phyloP scores from a whole-genome alignment of 768 basidiomycete species.

The Leccinum barrowsii region DNA sequence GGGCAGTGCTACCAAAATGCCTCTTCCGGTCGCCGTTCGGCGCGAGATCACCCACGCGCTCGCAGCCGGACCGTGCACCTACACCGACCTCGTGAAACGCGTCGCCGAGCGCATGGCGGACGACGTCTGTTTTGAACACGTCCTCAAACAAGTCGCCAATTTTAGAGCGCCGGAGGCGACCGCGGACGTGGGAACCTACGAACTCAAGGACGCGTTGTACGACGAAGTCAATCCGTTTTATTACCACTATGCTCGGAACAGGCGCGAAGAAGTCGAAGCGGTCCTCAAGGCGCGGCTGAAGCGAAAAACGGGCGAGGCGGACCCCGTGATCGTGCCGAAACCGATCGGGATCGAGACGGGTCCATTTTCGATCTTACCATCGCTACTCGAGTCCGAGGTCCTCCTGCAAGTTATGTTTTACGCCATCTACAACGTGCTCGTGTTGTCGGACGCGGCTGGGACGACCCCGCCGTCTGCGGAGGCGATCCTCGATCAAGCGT shows the following conservation, averaged over 20 bases:
- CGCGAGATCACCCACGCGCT: conserved; percentile 90
- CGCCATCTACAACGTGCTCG: conserved; percentile 70
- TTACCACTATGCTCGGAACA: conserved; percentile 92
- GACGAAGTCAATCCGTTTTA: conserved; percentile 95
- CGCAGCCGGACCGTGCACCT: conserved; percentile 82
- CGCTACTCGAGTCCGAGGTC: conserved; percentile 64
- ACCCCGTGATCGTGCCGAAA: conserved; percentile 75
- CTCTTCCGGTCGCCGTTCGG: conserved; percentile 60
- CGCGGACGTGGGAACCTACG: conserved; percentile 81
- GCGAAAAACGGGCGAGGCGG: conserved; percentile 56
- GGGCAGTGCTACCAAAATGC: conserved; percentile 66
- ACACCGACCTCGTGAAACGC: conserved; percentile 87
- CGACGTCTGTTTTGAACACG: conserved; percentile 74
- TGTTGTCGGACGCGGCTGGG: conserved; percentile 56
- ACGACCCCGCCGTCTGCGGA: conserved; percentile 75
- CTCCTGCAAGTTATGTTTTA: conserved; percentile 84
- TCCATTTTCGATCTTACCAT: conserved; percentile 64
- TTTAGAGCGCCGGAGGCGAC: conserved; percentile 80
- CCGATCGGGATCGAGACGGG: conserved; percentile 60
- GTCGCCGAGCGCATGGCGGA: conserved; percentile 89
- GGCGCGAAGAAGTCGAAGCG: conserved; percentile 85
- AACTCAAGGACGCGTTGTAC: conserved; percentile 77
- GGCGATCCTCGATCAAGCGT: conserved; percentile 82
- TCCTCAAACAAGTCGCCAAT: conserved; percentile 73
- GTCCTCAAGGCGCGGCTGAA: conserved; percentile 64